Base-by-base conservation (phyloP, 441 rosid genomes). In the Iberis amara region DNA sequence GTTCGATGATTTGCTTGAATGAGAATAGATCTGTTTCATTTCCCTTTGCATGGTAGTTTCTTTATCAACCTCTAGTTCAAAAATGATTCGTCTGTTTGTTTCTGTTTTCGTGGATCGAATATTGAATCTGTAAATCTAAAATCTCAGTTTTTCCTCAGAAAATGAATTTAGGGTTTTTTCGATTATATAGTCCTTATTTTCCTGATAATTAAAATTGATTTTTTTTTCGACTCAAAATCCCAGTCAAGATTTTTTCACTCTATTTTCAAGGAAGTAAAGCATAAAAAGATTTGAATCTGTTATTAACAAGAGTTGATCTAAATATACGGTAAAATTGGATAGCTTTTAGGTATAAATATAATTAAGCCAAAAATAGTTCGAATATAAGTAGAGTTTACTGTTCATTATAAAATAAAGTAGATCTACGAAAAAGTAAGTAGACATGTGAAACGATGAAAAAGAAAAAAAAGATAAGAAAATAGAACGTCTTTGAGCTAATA, bases 1-100 rank as follows among this genome's bases (percentile, higher is more conserved):
- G 58, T 56, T 68, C 59, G 68, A 61, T 39, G 63, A 38, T 62
- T 24, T 66, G 65, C 57, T 40, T 36, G 9, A 66, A 6, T 41
- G 57, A 59, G 3, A 13, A 8, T 52, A 66, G 52, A 53, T 66
- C 65, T 59, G 30, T 59, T 32, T 53, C 21, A 18, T 18, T 18
- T 18, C 21, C 21, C 10, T 40, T 37, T 57, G 66, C 66, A 61
- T 67, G 67, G 14, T 55, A 23, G 14, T 14, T 57, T 37, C 38
- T 41, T 41, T 41, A 31, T 9, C 7, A 14, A 27, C 0, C 6
- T 40, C 8, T 52, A 8, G 21, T 18, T 18, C 21, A 18, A 18
- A 18, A 18, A 18, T 26, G 4, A 26, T 26, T 26, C 2, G 0
- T 26, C 30, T 26, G 4, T 6, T 11, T 4, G 6, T 39, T 5